A percentile compares a stretch with the other conserved stretches of the same genome.
phyloP scores from a whole-genome alignment of 2,329 filamentous ascomycete species.

The Penicillium freii region DNA sequence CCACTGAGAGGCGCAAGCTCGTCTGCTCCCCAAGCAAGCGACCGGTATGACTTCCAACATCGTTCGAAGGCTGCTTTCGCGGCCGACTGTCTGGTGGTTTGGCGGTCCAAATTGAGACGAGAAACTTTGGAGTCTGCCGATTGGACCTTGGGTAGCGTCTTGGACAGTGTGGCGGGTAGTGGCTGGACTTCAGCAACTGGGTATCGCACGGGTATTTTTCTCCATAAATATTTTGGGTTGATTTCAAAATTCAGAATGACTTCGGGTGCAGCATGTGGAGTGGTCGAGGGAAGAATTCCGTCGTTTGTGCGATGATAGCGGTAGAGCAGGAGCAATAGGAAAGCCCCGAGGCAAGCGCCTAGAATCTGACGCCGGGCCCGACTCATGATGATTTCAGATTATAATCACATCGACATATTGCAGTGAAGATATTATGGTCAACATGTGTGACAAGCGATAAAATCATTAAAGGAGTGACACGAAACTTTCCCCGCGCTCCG shows the following conservation, averaged over 20 bases:
- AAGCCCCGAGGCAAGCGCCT: slow-evolving; percentile 6
- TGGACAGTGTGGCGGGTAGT: background rate
- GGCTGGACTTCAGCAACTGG: slow-evolving; percentile 1
- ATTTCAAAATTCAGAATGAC: background rate
- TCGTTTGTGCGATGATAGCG: slow-evolving; percentile 41
- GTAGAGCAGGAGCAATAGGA: slow-evolving; percentile 14
- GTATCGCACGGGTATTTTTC: slow-evolving; percentile 11
- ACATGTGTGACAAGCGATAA: background rate
- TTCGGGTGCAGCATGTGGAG: background rate
- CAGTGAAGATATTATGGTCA: background rate
- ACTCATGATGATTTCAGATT: slow-evolving; percentile 12
- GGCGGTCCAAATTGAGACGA: slow-evolving; percentile 1
- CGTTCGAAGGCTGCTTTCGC: slow-evolving; percentile 71
- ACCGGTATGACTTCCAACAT: slow-evolving; percentile 76
- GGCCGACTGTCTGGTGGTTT: slow-evolving; percentile 35
- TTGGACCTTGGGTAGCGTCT: slow-evolving; percentile 10
- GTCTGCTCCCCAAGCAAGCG: slow-evolving; percentile 76
- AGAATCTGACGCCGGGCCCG: slow-evolving; percentile 16
- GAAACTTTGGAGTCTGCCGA: background rate
- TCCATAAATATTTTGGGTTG: slow-evolving; percentile 6
- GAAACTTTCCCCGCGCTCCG: background rate
- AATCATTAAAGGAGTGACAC: background rate
- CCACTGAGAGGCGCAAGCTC: slow-evolving; percentile 74
- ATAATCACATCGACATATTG: slow-evolving; percentile 6
- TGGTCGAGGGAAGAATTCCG: background rate